phyloP scores from a whole-genome alignment of 768 basidiomycete genomes.

The Trametopsis cervina region DNA sequence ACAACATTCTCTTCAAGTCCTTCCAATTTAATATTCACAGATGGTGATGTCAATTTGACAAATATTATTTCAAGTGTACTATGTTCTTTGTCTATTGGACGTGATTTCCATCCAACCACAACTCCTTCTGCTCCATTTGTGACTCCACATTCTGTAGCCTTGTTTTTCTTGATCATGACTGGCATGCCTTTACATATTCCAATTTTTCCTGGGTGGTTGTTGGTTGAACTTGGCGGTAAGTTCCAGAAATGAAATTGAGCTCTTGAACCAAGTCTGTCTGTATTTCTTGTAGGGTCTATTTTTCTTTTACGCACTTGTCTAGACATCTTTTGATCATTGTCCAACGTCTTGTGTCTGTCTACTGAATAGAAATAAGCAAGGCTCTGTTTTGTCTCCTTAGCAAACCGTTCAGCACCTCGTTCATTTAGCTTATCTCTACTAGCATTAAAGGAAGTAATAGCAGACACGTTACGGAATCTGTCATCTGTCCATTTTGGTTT shows the following conservation, averaged over 20 bases:
- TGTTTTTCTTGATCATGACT: constrained; percentile 16
- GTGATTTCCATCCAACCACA: constrained; percentile 14
- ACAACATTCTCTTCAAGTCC: constrained; percentile 19
- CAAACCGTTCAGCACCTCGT: constrained; percentile 26
- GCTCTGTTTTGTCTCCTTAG: constrained; percentile 23
- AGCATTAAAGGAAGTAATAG: constrained; percentile 32
- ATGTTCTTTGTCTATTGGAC: constrained; percentile 3
- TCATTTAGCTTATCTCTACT: constrained; percentile 34
- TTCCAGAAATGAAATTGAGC: constrained; percentile 19
- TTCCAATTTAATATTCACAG: constrained; percentile 11
- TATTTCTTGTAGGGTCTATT: not conserved
- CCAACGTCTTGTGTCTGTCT: not conserved
- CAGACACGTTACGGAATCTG: constrained; percentile 27
- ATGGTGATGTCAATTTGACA: constrained; percentile 13
- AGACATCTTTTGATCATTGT: not conserved
- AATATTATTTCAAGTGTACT: constrained; percentile 15
- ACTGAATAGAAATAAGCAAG: constrained; percentile 23
- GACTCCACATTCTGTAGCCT: constrained; percentile 18
- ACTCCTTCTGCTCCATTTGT: constrained; percentile 21
- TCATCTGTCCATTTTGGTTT: constrained; percentile 10
- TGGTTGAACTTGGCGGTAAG: constrained; percentile 11
- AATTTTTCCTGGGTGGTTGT: constrained; percentile 15
- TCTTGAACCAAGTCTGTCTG: not conserved
- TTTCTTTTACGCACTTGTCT: not conserved
- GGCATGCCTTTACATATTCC: constrained; percentile 16